Evolutionary conservation across 345 rosid species (phyloP).

Genomic region (Excoecaria agallocha): DNA sequence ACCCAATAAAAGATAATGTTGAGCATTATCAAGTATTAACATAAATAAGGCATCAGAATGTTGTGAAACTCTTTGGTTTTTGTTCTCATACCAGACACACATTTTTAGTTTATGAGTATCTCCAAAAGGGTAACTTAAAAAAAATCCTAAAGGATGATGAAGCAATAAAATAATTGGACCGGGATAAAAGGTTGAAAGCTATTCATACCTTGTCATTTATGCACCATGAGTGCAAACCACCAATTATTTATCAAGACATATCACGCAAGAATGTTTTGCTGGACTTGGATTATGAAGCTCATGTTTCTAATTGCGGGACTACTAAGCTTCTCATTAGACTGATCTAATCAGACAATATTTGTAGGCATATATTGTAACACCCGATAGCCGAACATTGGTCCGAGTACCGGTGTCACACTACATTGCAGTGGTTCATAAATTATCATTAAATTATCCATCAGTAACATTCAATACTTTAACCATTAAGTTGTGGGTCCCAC

Average conservation of each 20-base stretch:
- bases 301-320: slow-evolving; percentile 16
- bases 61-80: slow-evolving; percentile 35
- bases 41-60: slow-evolving; percentile 35
- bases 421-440: too few species aligned
- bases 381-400: too few species aligned
- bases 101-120: slow-evolving; percentile 38
- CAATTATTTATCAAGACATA: slow-evolving; percentile 12
- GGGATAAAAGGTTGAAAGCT: slow-evolving; percentile 23
- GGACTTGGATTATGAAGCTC: slow-evolving; percentile 10
- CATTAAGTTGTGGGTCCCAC: too few species aligned
- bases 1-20: too few species aligned
- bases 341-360: not conserved
- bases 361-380: too few species aligned
- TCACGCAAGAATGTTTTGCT: slow-evolving; percentile 13
- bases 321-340: slow-evolving; percentile 10
- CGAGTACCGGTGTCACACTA: too few species aligned
- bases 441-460: too few species aligned
- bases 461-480: too few species aligned
- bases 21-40: too few species aligned
- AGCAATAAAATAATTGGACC: slow-evolving; percentile 16
- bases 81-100: slow-evolving; percentile 25
- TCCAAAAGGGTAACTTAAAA: slow-evolving; percentile 29
- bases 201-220: not conserved
- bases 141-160: slow-evolving; percentile 8
- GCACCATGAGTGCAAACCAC: slow-evolving; percentile 15